Evolutionary conservation across 352 stramenopile species (phyloP), one percentile per base, ranked within the genome.

Genomic region (Pythium scleroteichum): DNA sequence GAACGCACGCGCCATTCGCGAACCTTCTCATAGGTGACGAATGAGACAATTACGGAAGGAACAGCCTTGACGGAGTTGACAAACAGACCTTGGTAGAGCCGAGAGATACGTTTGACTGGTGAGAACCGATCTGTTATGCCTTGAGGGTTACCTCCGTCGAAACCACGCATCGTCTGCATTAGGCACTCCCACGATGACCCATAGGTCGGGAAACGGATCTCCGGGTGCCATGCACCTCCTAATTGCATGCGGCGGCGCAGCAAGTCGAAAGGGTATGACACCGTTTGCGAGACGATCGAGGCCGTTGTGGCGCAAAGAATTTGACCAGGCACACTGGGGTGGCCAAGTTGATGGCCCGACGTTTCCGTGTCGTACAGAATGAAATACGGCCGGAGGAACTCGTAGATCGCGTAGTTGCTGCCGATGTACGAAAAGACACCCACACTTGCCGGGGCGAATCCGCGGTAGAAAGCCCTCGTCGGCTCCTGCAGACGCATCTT

Each of bases 381-480:
- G 27, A 94, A 89, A 20, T 87, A 72, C 14, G 86, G 86, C 0
- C 86, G 81, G n/a, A 93, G 62, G 33, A 76, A 89, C 65, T 94
- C 86, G 64, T 95, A 95, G 14, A 94, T 80, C 14, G 85, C 72
- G 63, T 90, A 87, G 64, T 92, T 94, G 61, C 82, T 85, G 35
- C 86, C 86, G 40, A 94, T 93, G 73, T 93, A 95, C 33, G 73
- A 75, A 57, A 90, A 91, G 9, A 90, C 78, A 5, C 86, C 86
- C 40, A 94, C 62, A 58, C 73, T 92, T 26, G 82, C 78, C 8
- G 82, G 73, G 2, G 59, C 66, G 67, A 93, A 94, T 20, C 86
- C 86, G 16, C 76, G 76, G 53, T 94, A 95, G 39, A 95, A 87
- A n/a, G 78, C 75, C 7, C 73, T 44, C 13, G 80, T 20, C 4